Evolutionary conservation across 1,139 yeast genomes (phyloP), one percentile per base, ranked within the genome.

Genomic region (Suhomyces chickasaworum): DNA sequence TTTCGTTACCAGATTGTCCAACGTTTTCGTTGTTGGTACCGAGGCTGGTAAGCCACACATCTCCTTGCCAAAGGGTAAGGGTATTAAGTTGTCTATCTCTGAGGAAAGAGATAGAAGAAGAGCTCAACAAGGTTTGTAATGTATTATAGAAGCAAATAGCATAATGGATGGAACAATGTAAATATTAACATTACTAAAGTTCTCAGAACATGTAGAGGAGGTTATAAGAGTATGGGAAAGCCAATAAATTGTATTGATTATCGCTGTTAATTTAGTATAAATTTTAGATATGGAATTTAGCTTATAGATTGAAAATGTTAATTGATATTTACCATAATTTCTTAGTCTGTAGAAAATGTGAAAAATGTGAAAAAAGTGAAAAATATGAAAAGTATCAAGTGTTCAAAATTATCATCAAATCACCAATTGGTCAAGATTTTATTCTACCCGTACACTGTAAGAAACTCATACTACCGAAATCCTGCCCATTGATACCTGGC

Each of bases 51-150:
- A 90, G 82, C 97, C 98, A 71, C 83, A 84, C 84, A 85, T 93
- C 73, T 89, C 97, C 57, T 84, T 93, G 77, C 99, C 99, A 84
- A 93, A 90, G 91, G 98, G 98, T 83, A 93, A 93, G 86, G 99
- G 99, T 88, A 88, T 93, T 77, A 93, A 91, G 84, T 86, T 93
- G 73, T 77, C 96, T 68, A 90, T 91, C 75, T 82, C 98, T 71
- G 99, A 93, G 82, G 99, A 93, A 86, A 91, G 99, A 83, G 99
- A 93, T 91, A 87, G 96, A 86, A 86, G 89, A 83, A 85, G 95
- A 84, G 86, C 89, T 69, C 86, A 83, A 76, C 73, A 57, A 47
- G 77, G 77, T 61, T 68, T 73, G 65, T 71, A 69, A 68, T 56
- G 40, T 39, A 46, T 27, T 39, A 36, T 43, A 46, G 44, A 30